These are phyloP conservation scores for Aegilops longissima DNA, from an alignment of 176 grass and related monocot genomes.

Conservation along the genomic window DNA sequence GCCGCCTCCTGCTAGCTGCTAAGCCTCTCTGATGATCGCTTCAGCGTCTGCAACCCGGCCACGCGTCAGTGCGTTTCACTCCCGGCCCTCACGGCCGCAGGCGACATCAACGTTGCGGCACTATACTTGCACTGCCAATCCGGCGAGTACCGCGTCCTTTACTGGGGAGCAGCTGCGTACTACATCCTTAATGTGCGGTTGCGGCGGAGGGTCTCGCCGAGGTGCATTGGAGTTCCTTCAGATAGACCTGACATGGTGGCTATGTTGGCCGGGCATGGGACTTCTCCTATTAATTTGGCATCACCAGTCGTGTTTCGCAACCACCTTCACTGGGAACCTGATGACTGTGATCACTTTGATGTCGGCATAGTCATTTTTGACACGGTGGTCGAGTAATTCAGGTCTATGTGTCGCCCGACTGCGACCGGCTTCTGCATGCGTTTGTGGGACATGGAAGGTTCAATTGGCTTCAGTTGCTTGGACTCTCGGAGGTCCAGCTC, in stretches of 20 bases:
- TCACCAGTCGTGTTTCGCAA: background rate
- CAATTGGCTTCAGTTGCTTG: background rate
- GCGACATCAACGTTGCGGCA: too few relatives aligned
- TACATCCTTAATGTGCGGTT: background rate
- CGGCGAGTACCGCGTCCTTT: background rate
- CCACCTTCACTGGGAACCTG: background rate
- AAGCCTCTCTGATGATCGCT: too few relatives aligned
- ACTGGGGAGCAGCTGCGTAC: background rate
- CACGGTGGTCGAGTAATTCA: background rate
- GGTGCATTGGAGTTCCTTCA: background rate
- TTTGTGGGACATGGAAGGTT: background rate
- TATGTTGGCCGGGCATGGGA: background rate
- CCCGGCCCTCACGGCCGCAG: too few relatives aligned
- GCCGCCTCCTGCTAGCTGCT: too few relatives aligned
- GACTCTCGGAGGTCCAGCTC: background rate
- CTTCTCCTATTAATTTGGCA: background rate
- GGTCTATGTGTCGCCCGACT: background rate
- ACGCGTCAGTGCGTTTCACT: too few relatives aligned
- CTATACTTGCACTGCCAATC: too few relatives aligned
- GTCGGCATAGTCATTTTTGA: background rate
- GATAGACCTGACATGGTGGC: background rate
- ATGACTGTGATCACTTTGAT: background rate
- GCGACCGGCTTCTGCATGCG: background rate
- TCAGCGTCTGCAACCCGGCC: too few relatives aligned
- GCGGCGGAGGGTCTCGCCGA: background rate